Percentiles rank a stretch among this genome's conserved stretches.
These are phyloP conservation scores for Phytophthora constricta DNA, from an alignment of 352 stramenopile genomes.

Conservation along the genomic window DNA sequence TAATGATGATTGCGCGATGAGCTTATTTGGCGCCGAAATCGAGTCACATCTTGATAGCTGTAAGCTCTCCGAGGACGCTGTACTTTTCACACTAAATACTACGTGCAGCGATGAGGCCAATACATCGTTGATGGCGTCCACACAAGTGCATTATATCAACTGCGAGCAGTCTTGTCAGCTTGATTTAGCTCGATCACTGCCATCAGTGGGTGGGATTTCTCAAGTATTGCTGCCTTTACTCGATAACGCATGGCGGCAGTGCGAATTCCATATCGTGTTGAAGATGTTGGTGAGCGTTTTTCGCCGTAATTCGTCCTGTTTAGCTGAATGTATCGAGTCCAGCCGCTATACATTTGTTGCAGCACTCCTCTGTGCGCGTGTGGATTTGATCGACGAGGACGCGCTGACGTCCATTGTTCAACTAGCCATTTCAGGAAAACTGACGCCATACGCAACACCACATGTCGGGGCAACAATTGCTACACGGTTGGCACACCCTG, in stretches of 20 bases:
- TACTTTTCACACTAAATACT: conserved; percentile 74
- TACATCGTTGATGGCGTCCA: conserved; percentile 28
- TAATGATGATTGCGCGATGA: conserved; percentile 65
- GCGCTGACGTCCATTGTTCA: conserved; percentile 51
- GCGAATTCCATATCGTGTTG: conserved; percentile 57
- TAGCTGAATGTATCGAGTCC: conserved; percentile 69
- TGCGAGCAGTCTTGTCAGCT: conserved; percentile 51
- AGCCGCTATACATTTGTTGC: conserved; percentile 65
- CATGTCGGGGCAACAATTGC: not conserved
- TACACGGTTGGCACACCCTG: conserved; percentile 26
- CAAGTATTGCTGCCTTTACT: conserved; percentile 71
- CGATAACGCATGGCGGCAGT: conserved; percentile 51
- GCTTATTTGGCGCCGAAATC: conserved; percentile 67
- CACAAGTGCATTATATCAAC: conserved; percentile 65
- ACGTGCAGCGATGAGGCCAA: conserved; percentile 41
- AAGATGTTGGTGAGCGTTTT: conserved; percentile 55
- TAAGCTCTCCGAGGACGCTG: conserved; percentile 57
- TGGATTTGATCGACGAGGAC: conserved; percentile 55
- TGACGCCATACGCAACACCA: conserved; percentile 22
- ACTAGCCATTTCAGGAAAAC: conserved; percentile 55
- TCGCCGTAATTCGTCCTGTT: conserved; percentile 59
- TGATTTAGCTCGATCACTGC: conserved; percentile 63
- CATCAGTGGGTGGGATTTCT: conserved; percentile 62
- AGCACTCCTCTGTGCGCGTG: conserved; percentile 46
- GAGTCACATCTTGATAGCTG: conserved; percentile 61